A percentile compares a stretch with the other conserved stretches of the same genome.
phyloP scores from a whole-genome alignment of 805 yeast species.

The Yamadazyma akitaensis region DNA sequence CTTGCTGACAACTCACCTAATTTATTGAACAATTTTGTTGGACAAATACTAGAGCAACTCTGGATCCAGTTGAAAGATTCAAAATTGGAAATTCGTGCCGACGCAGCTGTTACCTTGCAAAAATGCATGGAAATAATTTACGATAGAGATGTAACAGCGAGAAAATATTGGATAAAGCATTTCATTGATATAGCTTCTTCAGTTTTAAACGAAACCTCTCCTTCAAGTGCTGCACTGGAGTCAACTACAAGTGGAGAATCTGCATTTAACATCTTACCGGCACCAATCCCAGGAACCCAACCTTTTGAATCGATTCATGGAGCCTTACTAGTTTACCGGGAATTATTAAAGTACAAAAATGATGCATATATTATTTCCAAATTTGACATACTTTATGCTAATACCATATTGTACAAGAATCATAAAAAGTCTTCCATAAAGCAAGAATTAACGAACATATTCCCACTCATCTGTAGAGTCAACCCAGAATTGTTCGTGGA shows the following conservation, averaged over 20 bases:
- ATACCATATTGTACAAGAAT: slow-evolving; percentile 69
- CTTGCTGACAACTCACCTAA: slow-evolving; percentile 88
- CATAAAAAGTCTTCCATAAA: slow-evolving; percentile 73
- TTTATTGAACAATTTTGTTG: slow-evolving; percentile 70
- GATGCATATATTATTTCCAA: slow-evolving; percentile 70
- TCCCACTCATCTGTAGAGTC: slow-evolving; percentile 80
- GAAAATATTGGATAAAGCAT: slow-evolving; percentile 72
- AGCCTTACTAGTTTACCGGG: slow-evolving; percentile 75
- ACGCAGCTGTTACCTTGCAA: slow-evolving; percentile 78
- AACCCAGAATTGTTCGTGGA: slow-evolving; percentile 74
- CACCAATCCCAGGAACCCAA: slow-evolving; percentile 15
- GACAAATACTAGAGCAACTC: slow-evolving; percentile 73
- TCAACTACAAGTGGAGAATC: slow-evolving; percentile 1
- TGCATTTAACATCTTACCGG: slow-evolving; percentile 9
- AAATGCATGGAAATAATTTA: slow-evolving; percentile 76
- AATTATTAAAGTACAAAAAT: slow-evolving; percentile 61
- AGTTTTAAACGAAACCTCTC: slow-evolving; percentile 44
- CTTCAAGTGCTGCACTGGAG: slow-evolving; percentile 1
- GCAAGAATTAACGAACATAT: slow-evolving; percentile 76
- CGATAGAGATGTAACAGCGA: slow-evolving; percentile 67
- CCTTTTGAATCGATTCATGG: slow-evolving; percentile 79
- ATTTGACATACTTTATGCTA: slow-evolving; percentile 74
- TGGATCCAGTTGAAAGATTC: slow-evolving; percentile 87
- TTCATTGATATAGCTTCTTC: slow-evolving; percentile 65
- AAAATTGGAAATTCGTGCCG: slow-evolving; percentile 69